Evolutionary conservation across 177 flowering plant genomes (phyloP).

Genomic region (Tripterygium wilfordii): DNA sequence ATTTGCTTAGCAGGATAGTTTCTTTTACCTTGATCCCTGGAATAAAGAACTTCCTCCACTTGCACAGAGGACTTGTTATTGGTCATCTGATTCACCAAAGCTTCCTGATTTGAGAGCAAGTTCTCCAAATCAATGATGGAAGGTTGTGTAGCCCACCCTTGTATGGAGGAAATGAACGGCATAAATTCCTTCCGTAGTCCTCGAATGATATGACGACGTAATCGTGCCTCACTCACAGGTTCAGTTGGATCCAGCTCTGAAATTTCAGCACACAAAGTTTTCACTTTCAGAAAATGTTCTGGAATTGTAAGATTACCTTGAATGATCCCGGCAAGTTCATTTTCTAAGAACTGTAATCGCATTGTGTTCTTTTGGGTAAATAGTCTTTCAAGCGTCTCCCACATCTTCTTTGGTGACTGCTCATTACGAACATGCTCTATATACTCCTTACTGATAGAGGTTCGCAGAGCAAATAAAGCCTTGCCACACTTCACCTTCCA

Average conservation of each 20-base stretch:
- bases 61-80: not conserved
- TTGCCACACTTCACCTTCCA: too few relatives aligned
- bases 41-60: slow-evolving; percentile 1
- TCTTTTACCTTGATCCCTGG: not conserved
- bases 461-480: not conserved
- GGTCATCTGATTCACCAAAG: slow-evolving; percentile 15
- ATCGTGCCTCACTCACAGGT: not conserved
- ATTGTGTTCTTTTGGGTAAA: not conserved
- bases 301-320: slow-evolving; percentile 9
- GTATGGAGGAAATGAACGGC: slow-evolving; percentile 12
- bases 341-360: slow-evolving; percentile 2
- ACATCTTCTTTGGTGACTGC: slow-evolving; percentile 1
- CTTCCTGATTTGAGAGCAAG: slow-evolving; percentile 18
- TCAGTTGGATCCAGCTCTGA: too few relatives aligned
- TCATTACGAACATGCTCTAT: slow-evolving; percentile 5
- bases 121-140: slow-evolving; percentile 12
- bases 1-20: too few relatives aligned
- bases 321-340: not conserved
- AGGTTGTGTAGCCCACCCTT: slow-evolving; percentile 21
- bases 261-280: slow-evolving; percentile 1
- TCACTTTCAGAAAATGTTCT: not conserved
- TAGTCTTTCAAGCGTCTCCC: slow-evolving; percentile 6
- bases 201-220: slow-evolving; percentile 8
- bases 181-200: slow-evolving; percentile 14
- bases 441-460: not conserved